Percentiles rank a stretch among this genome's conserved stretches.
Evolutionary conservation across 1,284 basidiomycete species (phyloP).

Genomic region (Takashimella koratensis): DNA sequence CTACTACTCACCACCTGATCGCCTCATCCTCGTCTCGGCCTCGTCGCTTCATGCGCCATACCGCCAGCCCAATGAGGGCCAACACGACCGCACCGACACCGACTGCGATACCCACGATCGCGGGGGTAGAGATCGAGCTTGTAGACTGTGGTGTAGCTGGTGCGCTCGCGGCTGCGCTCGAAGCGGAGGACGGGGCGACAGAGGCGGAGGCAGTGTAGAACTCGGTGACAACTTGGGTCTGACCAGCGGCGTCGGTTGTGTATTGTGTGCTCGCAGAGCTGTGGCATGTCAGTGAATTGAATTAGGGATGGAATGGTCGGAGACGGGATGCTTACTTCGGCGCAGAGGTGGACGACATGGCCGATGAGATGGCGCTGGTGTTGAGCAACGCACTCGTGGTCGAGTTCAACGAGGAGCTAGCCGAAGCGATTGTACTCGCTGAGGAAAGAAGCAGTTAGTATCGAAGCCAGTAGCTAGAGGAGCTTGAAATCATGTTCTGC

Average conservation of each 20-base stretch:
- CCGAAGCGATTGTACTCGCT: background rate
- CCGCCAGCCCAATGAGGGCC: slow-evolving; percentile 28
- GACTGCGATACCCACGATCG: slow-evolving; percentile 46
- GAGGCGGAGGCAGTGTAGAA: slow-evolving; percentile 1
- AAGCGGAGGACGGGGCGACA: background rate
- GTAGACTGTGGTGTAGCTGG: background rate
- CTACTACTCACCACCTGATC: slow-evolving; percentile 42
- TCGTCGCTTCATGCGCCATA: slow-evolving; percentile 42
- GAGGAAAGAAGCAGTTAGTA: too few species aligned
- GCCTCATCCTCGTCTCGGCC: slow-evolving; percentile 43
- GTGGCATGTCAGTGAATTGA: background rate
- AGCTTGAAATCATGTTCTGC: too few species aligned
- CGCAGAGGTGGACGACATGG: background rate
- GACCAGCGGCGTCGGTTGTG: slow-evolving; percentile 27
- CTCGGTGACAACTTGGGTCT: slow-evolving; percentile 26
- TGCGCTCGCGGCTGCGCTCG: background rate
- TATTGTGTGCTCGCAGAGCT: background rate
- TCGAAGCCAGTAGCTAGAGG: too few species aligned
- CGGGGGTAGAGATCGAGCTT: slow-evolving; percentile 33
- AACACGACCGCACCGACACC: slow-evolving; percentile 40
- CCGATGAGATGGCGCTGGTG: background rate
- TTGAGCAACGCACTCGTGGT: background rate
- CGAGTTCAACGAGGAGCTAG: background rate
- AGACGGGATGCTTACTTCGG: background rate
- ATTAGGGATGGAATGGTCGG: background rate